A percentile compares a stretch with the other conserved stretches of the same genome.
Conservation (phyloP, 768 basidiomycete species). For the Trametes gibbosa region DNA sequence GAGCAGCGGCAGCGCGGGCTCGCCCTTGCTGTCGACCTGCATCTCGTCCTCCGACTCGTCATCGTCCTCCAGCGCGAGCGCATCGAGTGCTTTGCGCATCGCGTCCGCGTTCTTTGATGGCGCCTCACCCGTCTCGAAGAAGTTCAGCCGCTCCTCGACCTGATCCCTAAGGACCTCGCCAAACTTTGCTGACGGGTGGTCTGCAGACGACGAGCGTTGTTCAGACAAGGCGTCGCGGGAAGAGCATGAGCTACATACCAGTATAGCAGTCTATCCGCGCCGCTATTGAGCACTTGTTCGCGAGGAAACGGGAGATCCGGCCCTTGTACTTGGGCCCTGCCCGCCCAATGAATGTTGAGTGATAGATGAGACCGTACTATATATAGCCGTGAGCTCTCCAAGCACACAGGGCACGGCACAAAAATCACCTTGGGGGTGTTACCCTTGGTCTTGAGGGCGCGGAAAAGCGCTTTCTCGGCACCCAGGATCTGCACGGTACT, state of each 20-base stretch:
- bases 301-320: slow-evolving; percentile 96
- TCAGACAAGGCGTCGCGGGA: neutral
- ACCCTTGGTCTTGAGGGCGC: slow-evolving; percentile 97
- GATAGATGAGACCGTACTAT: slow-evolving; percentile 96
- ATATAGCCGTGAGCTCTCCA: neutral
- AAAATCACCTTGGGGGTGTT: slow-evolving; percentile 88
- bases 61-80: slow-evolving; percentile 66
- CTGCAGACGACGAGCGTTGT: slow-evolving; percentile 36
- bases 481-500: slow-evolving; percentile 98
- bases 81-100: slow-evolving; percentile 86
- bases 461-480: slow-evolving; percentile 96
- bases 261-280: slow-evolving; percentile 95
- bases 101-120: slow-evolving; percentile 90
- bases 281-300: slow-evolving; percentile 98
- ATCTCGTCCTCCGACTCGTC: slow-evolving; percentile 54
- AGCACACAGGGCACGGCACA: neutral
- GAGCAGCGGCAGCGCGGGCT: slow-evolving; percentile 49
- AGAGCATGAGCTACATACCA: slow-evolving; percentile 42
- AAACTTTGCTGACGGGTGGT: slow-evolving; percentile 86
- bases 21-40: slow-evolving; percentile 42
- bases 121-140: slow-evolving; percentile 90
- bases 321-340: slow-evolving; percentile 95
- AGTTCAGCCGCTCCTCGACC: slow-evolving; percentile 91
- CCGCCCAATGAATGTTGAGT: slow-evolving; percentile 94
- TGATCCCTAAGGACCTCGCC: slow-evolving; percentile 92